Conservation (phyloP, 495 filamentous ascomycete species). For the Neohortaea acidophila region DNA sequence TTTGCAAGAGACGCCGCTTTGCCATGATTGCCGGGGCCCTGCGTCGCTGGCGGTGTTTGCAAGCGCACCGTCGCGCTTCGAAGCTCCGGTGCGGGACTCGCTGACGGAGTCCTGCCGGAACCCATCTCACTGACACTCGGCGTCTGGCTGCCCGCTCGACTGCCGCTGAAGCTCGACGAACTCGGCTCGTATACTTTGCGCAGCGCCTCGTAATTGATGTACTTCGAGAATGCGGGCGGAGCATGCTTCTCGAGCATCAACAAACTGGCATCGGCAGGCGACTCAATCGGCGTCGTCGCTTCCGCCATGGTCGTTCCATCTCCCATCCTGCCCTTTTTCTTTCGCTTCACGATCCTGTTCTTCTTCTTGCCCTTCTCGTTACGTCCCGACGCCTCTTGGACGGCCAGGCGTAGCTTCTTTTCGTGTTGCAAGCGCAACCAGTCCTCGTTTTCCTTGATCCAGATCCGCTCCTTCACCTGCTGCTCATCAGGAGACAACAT, state of each 20-base stretch:
- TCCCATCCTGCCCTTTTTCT: conserved; percentile 19
- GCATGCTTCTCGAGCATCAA: conserved; percentile 19
- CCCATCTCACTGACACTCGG: conserved; percentile 1
- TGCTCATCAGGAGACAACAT: conserved; percentile 54
- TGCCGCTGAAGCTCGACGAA: not conserved
- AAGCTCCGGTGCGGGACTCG: conserved; percentile 1
- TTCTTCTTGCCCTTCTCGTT: conserved; percentile 31
- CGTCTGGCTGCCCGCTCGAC: not conserved
- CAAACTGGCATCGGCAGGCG: conserved; percentile 17
- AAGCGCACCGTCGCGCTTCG: not conserved
- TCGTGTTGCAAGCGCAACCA: conserved; percentile 72
- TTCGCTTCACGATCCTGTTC: conserved; percentile 31
- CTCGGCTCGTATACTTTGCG: conserved; percentile 14
- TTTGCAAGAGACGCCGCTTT: not conserved
- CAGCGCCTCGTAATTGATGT: conserved; percentile 20
- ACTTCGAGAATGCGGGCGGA: conserved; percentile 10
- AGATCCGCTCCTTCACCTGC: conserved; percentile 69
- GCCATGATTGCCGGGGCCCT: not conserved
- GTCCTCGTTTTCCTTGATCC: conserved; percentile 85
- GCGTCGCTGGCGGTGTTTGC: conserved; percentile 2
- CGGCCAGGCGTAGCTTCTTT: conserved; percentile 51
- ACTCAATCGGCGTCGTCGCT: conserved; percentile 17
- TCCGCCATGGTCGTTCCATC: conserved; percentile 27
- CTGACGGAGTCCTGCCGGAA: not conserved
- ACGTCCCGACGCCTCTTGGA: conserved; percentile 34